Evolutionary conservation across 148 eudicot genomes (phyloP), one percentile per base, ranked within the genome.

Genomic region (Selenicereus undatus): DNA sequence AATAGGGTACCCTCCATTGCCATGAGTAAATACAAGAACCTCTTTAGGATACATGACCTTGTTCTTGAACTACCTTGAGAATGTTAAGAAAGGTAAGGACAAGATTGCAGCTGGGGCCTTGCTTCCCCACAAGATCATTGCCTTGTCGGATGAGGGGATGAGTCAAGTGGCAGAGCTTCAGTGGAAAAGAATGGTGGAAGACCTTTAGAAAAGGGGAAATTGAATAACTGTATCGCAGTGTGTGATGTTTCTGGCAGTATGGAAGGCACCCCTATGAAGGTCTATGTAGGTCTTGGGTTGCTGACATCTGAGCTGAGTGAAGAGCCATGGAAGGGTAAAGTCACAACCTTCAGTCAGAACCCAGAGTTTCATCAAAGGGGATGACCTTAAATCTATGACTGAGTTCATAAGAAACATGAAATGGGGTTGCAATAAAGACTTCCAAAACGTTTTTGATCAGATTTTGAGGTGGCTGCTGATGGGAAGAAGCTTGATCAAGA

Each of bases 1-100:
- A n/a, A n/a, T n/a, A n/a, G n/a, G n/a, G 91, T 90, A 27, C 84
- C 93, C 26, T 90, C 93, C 0, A 85, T 87, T 24, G 93, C 91
- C 3, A 88, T 88, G 93, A 87, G 71, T 43, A 83, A 74, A 8
- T 90, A 89, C 78, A 85, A 62, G n/a, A 72, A 81, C 1, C 1
- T 52, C 17, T 90, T 88, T 43, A 2, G 20, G n/a, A 73, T 84
- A 26, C 85, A 81, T 43, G 90, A 89, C 52, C 26, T 30, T 0
- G 71, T 87, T 90, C 48, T 36, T 50, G 13, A 54, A 65, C 60
- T 86, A 81, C 79, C 85, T 90, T 20, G 85, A 84, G 73, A 66
- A 83, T 1, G 93, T 88, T 45, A 83, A 77, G 79, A 43, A 56
- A 11, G 90, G 91, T 12, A 79, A 87, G 66, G 84, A 81, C 0